Percentiles rank a stretch among this genome's conserved stretches.
These are phyloP conservation scores for Aspergillus incahuasiensis DNA, from an alignment of 495 filamentous ascomycete genomes.

Conservation along the genomic window DNA sequence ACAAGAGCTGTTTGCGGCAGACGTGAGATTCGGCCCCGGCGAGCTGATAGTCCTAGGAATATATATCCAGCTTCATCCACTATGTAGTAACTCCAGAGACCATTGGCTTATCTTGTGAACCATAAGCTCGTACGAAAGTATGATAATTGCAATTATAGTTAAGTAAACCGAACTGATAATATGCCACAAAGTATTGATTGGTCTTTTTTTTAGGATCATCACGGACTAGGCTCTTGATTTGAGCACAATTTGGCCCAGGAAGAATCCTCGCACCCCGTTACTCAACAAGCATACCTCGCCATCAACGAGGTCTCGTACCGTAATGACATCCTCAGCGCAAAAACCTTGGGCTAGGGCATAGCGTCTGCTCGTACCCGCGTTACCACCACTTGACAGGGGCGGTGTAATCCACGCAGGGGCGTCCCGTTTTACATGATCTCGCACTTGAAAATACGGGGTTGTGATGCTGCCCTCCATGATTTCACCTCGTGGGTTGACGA, in stretches of 20 bases:
- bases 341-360: constrained; percentile 66
- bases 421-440: neutral
- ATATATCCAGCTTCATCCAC: too few species aligned
- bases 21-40: too few species aligned
- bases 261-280: constrained; percentile 79
- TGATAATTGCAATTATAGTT: too few species aligned
- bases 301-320: constrained; percentile 51
- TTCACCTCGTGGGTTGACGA: constrained; percentile 61
- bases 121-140: too few species aligned
- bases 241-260: constrained; percentile 27
- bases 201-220: too few species aligned
- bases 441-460: constrained; percentile 72
- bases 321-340: constrained; percentile 59
- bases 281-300: constrained; percentile 81
- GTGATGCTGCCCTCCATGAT: constrained; percentile 85
- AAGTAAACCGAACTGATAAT: too few species aligned
- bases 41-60: too few species aligned
- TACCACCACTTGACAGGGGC: constrained; percentile 60
- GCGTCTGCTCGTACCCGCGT: constrained; percentile 73
- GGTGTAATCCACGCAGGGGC: constrained; percentile 37
- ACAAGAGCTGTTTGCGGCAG: neutral
- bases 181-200: too few species aligned
- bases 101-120: too few species aligned
- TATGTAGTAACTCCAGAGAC: too few species aligned
- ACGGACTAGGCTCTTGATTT: too few species aligned